phyloP scores from a whole-genome alignment of 805 yeast genomes.

The Hanseniaspora meyeri region DNA sequence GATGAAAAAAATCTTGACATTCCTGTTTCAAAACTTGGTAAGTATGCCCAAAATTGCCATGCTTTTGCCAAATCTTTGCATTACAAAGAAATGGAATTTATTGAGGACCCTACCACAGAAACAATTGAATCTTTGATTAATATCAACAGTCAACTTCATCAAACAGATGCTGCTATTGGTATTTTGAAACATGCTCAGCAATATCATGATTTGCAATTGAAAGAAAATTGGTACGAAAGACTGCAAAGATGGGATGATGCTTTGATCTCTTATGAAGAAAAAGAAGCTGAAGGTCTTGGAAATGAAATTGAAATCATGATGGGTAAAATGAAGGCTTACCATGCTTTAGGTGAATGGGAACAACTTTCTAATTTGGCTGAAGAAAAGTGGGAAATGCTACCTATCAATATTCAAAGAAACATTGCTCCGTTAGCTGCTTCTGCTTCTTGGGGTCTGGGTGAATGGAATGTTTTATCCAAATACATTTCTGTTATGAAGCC shows the following conservation, averaged over 20 bases:
- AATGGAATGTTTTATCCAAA: constrained; percentile 92
- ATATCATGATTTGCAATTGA: constrained; percentile 78
- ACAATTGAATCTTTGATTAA: constrained; percentile 85
- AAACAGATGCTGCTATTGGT: constrained; percentile 96
- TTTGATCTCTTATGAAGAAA: constrained; percentile 68
- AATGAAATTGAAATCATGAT: constrained; percentile 76
- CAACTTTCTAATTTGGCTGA: constrained; percentile 73
- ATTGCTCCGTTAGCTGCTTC: constrained; percentile 98
- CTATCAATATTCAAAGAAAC: constrained; percentile 60
- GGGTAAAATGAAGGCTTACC: constrained; percentile 97
- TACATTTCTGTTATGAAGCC: constrained; percentile 81
- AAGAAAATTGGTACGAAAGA: constrained; percentile 96
- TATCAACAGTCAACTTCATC: constrained; percentile 88
- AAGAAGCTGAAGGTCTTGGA: constrained; percentile 39
- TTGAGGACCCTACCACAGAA: constrained; percentile 82
- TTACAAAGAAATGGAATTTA: constrained; percentile 87
- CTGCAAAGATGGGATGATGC: constrained; percentile 98
- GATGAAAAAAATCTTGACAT: constrained; percentile 91
- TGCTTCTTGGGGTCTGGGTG: constrained; percentile 95
- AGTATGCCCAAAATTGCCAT: constrained; percentile 87
- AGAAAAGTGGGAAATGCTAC: constrained; percentile 67
- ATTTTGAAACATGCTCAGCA: constrained; percentile 87
- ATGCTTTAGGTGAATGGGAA: constrained; percentile 99
- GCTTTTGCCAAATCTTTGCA: constrained; percentile 96
- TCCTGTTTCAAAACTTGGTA: constrained; percentile 78